phyloP scores from a whole-genome alignment of 192 early-diverging fungal species.

The Geosiphon pyriformis region DNA sequence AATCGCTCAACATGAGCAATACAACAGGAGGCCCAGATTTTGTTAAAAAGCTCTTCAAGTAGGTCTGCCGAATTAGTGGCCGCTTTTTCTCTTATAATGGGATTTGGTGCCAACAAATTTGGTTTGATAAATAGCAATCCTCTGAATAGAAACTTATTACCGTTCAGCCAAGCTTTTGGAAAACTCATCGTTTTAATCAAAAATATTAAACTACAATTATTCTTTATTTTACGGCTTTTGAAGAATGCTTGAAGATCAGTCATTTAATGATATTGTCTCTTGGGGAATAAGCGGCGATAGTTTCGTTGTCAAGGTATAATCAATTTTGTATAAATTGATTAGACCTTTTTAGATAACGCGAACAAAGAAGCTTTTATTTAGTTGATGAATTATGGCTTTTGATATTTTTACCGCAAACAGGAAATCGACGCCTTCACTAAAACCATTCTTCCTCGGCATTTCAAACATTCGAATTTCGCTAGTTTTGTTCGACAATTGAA shows the following conservation, averaged over 20 bases:
- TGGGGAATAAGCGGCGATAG: conserved; percentile 61
- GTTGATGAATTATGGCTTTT: too few species aligned
- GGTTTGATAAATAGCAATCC: neutral
- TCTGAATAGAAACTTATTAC: too few species aligned
- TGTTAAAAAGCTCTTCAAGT: conserved; percentile 45
- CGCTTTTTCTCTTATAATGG: too few species aligned
- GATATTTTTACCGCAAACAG: conserved; percentile 15
- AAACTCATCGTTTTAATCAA: too few species aligned
- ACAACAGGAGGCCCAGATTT: conserved; percentile 39
- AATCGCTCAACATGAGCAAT: conserved; percentile 9
- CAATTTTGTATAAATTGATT: neutral
- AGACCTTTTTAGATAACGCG: too few species aligned
- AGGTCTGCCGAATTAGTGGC: too few species aligned
- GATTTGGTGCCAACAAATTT: neutral
- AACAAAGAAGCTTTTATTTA: too few species aligned
- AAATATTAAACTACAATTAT: too few species aligned
- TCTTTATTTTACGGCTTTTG: neutral
- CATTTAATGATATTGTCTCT: conserved; percentile 47
- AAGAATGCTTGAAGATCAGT: conserved; percentile 67
- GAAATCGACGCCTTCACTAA: conserved; percentile 68
- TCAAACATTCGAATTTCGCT: conserved; percentile 69
- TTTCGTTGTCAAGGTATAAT: conserved; percentile 53
- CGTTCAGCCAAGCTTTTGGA: too few species aligned
- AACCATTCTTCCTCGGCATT: conserved; percentile 58
- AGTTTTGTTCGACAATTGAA: conserved; percentile 73